Percentiles rank a stretch among this genome's conserved stretches.
Evolutionary conservation across 202 grass and related monocot genomes (phyloP).

Genomic region (Miscanthus sacchariflorus): DNA sequence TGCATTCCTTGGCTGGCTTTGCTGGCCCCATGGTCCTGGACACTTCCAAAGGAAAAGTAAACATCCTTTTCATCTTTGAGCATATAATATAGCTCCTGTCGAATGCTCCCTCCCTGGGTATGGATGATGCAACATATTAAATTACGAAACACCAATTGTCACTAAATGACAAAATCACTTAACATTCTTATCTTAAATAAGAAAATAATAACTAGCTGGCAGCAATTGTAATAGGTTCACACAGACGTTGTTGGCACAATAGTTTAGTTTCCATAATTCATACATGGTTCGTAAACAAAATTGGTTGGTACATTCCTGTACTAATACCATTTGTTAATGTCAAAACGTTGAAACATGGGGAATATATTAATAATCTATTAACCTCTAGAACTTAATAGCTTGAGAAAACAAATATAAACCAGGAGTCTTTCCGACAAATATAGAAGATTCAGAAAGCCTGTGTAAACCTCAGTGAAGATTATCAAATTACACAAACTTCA

Average conservation of each 20-base stretch:
- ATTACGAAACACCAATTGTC: not conserved
- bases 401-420: not conserved
- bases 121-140: slow-evolving; percentile 32
- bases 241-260: not conserved
- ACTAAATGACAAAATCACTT: not conserved
- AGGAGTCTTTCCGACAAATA: slow-evolving; percentile 44
- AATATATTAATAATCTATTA: not conserved
- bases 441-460: not conserved
- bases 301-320: not conserved
- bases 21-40: slow-evolving; percentile 72
- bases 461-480: slow-evolving; percentile 7
- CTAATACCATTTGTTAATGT: not conserved
- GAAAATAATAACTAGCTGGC: slow-evolving; percentile 3
- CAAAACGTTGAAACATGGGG: not conserved
- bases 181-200: slow-evolving; percentile 6
- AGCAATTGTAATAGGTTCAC: slow-evolving; percentile 5
- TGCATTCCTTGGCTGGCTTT: slow-evolving; percentile 85
- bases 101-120: slow-evolving; percentile 70
- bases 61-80: slow-evolving; percentile 65
- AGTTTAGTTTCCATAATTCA: not conserved
- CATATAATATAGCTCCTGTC: slow-evolving; percentile 76
- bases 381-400: not conserved
- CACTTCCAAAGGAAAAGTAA: slow-evolving; percentile 43
- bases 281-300: not conserved
- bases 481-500: not conserved